Evolutionary conservation across 106 monocot species (phyloP).

Genomic region (Phalaenopsis aphrodite): DNA sequence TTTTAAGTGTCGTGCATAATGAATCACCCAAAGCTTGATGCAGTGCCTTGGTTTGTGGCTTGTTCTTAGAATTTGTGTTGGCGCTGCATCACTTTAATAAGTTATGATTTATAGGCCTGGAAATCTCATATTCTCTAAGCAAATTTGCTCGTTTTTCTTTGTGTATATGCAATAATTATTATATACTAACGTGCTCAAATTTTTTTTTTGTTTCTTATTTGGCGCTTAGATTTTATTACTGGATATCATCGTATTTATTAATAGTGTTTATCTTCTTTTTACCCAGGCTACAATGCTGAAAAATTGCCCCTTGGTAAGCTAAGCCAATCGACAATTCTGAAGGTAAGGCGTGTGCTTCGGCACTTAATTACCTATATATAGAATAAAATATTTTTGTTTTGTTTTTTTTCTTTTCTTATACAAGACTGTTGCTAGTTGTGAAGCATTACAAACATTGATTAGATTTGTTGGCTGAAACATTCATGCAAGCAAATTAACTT

Average conservation of each 20-base stretch:
- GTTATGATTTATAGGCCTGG: background rate
- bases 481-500: background rate
- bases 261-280: background rate
- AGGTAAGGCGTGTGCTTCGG: conserved; percentile 31
- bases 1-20: too few relatives aligned
- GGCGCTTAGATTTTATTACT: background rate
- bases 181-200: background rate
- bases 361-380: background rate
- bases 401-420: background rate
- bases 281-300: conserved; percentile 84
- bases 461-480: background rate
- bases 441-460: background rate
- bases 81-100: background rate
- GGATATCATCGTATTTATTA: background rate
- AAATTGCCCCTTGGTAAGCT: conserved; percentile 94
- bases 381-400: background rate
- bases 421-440: background rate
- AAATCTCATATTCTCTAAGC: background rate
- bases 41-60: too few relatives aligned
- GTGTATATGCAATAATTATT: background rate
- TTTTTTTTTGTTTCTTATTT: background rate
- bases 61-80: too few relatives aligned
- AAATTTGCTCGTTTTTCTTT: background rate
- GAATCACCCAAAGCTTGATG: too few relatives aligned
- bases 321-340: conserved; percentile 91